Evolutionary conservation across 495 filamentous ascomycete genomes (phyloP), one percentile per base, ranked within the genome.

Genomic region (Jackrogersella minutella): DNA sequence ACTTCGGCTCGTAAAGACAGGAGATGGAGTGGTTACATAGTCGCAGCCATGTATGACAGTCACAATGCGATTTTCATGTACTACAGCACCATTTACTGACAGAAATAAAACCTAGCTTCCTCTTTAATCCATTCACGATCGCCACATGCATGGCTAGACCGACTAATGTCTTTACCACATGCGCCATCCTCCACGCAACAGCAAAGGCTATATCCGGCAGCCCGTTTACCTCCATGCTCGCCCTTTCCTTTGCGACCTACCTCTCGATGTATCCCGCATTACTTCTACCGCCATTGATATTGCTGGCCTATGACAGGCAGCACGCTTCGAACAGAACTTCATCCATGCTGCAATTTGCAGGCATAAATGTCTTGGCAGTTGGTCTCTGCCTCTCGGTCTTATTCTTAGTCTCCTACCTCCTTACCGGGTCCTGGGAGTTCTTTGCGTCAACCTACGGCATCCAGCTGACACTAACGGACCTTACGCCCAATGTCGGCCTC

Each of bases 91-190:
- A 33, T 37, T 28, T 39, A 43, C 64, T 71, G 24, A 68, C 44
- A 47, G 43, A 28, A 36, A 51, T 50, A 6, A 36, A 17, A 13
- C 10, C 9, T 52, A 93, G 91, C 73, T 96, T 92, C 69, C 84
- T 99, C 8, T 93, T 99, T 78, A 97, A 96, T 77, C 95, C 95
- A 1, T 96, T 97, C 74, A 97, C 94, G 1, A 87, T 98, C 64
- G 89, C 92, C 49, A 93, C 93, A 19, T 97, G 93, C 76, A 83
- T 99, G 56, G 95, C 89, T n/a, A 88, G 95, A 4, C 89, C 95
- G 5, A 98, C 94, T 0, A 92, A 87, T 63, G 90, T 96, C 39
- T 96, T 98, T 72, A 96, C 93, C 0, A 94, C 93, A 17, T 90
- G 89, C 62, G 93, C 91, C 53, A 91, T 97, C 58, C 87, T 97